These are phyloP conservation scores for Serendipita vermifera DNA, from an alignment of 768 basidiomycete genomes.

Conservation along the genomic window DNA sequence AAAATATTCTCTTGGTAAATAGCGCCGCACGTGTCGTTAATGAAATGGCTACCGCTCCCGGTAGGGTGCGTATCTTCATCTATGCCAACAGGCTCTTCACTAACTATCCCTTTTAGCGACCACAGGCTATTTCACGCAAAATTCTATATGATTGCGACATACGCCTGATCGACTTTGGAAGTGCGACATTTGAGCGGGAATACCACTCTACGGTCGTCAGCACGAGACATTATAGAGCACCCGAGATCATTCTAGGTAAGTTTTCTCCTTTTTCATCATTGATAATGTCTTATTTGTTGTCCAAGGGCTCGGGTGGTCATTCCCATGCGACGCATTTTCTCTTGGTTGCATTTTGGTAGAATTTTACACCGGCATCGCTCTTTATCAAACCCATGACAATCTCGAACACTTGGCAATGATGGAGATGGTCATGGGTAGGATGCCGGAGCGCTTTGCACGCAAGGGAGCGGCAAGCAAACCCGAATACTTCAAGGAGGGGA, in stretches of 20 bases:
- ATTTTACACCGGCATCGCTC: constrained; percentile 91
- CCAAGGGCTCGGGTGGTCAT: constrained; percentile 92
- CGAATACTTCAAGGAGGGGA: constrained; percentile 75
- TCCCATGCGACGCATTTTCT: constrained; percentile 96
- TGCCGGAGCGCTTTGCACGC: constrained; percentile 76
- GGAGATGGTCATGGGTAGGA: constrained; percentile 98
- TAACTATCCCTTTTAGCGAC: constrained; percentile 1
- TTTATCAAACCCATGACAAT: constrained; percentile 99
- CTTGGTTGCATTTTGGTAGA: constrained; percentile 98
- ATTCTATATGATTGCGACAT: constrained; percentile 39
- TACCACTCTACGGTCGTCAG: constrained; percentile 98
- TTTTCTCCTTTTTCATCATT: constrained; percentile 16
- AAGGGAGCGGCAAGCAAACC: constrained; percentile 67
- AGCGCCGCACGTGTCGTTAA: constrained; percentile 40
- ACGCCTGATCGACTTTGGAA: constrained; percentile 95
- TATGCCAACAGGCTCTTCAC: neutral
- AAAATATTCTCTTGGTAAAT: constrained; percentile 90
- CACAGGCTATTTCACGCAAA: neutral
- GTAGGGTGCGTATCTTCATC: neutral
- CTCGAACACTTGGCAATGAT: constrained; percentile 99
- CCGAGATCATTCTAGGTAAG: constrained; percentile 94
- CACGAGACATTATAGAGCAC: constrained; percentile 95
- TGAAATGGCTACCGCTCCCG: constrained; percentile 7
- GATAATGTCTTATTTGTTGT: neutral
- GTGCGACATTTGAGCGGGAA: constrained; percentile 93